These are phyloP conservation scores for Telopea speciosissima DNA, from an alignment of 177 flowering plant species.

Conservation along the genomic window DNA sequence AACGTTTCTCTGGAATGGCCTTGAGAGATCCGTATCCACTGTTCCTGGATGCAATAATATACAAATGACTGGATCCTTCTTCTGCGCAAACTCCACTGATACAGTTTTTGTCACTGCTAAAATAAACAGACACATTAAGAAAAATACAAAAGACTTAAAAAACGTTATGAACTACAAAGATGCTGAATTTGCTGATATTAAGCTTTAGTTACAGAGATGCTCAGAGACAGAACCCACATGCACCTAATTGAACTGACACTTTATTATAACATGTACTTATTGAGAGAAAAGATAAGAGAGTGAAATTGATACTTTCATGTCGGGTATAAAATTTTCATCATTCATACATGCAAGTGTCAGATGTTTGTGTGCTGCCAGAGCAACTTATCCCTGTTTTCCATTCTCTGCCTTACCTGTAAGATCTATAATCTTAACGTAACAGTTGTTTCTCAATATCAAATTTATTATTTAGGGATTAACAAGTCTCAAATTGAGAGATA, in stretches of 20 bases:
- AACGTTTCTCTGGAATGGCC: conserved; percentile 86
- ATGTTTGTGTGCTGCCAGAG: no score
- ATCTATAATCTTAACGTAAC: no score
- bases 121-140: not conserved
- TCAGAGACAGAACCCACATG: not conserved
- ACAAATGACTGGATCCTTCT: conserved; percentile 78
- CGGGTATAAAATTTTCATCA: no score
- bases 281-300: no score
- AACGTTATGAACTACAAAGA: not conserved
- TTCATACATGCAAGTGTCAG: no score
- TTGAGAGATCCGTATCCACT: conserved; percentile 88
- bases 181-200: not conserved
- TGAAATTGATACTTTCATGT: no score
- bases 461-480: no score
- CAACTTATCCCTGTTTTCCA: no score
- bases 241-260: not conserved
- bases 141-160: not conserved
- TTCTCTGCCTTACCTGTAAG: no score
- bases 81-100: conserved; percentile 66
- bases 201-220: not conserved
- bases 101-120: conserved; percentile 76
- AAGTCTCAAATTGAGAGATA: no score
- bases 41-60: conserved; percentile 90
- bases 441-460: no score
- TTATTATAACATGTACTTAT: no score